Evolutionary conservation across 352 stramenopile genomes (phyloP).

Genomic region (Pythium insidiosum): DNA sequence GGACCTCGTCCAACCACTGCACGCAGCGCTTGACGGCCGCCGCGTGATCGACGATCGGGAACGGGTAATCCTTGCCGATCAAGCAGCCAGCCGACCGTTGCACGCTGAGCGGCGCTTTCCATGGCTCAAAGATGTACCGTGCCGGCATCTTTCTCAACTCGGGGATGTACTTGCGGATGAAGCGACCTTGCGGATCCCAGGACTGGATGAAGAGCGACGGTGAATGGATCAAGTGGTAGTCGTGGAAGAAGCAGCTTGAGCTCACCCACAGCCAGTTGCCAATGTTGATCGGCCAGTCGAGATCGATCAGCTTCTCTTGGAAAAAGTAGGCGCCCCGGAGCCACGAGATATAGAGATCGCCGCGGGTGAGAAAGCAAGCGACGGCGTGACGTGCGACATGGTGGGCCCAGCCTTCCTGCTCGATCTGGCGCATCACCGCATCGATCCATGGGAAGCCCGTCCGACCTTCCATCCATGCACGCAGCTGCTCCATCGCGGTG

Average conservation of each 20-base stretch:
- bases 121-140: conserved; percentile 97
- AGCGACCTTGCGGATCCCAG: conserved; percentile 86
- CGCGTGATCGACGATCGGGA: conserved; percentile 92
- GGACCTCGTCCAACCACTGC: conserved; percentile 66
- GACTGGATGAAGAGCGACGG: conserved; percentile 90
- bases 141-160: conserved; percentile 85
- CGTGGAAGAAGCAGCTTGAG: conserved; percentile 92
- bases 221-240: conserved; percentile 94
- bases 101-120: conserved; percentile 88
- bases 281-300: conserved; percentile 95
- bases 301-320: conserved; percentile 92
- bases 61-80: conserved; percentile 90
- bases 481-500: conserved; percentile 42
- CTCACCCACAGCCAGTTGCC: conserved; percentile 97
- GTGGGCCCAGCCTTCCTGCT: too few species aligned
- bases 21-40: conserved; percentile 89
- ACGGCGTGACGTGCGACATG: conserved; percentile 88
- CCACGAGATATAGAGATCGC: conserved; percentile 94
- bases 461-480: conserved; percentile 87
- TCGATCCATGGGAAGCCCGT: conserved; percentile 98
- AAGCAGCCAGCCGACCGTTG: conserved; percentile 81
- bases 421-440: conserved; percentile 91
- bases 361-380: conserved; percentile 95
- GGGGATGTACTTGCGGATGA: conserved; percentile 90
- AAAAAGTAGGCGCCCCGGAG: conserved; percentile 84